phyloP scores from a whole-genome alignment of 768 basidiomycete species.

The Pleurotus djamor region DNA sequence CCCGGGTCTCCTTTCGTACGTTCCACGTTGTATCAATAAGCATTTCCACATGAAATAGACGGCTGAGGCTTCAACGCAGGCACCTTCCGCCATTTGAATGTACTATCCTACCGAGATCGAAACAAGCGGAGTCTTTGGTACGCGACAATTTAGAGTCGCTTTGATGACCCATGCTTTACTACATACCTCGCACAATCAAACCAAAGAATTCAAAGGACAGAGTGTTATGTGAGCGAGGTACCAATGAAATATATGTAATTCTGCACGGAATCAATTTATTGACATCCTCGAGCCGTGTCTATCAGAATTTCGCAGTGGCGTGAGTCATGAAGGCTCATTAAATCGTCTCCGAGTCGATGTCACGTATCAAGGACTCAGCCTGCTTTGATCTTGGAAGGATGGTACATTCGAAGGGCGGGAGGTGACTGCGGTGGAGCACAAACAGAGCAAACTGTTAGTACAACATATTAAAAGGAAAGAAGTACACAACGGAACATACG shows the following conservation, averaged over 20 bases:
- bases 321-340: background rate
- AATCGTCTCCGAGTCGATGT: background rate
- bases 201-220: no score
- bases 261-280: no score
- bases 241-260: no score
- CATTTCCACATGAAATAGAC: no score
- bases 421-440: slow-evolving; percentile 12
- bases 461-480: background rate
- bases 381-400: slow-evolving; percentile 22
- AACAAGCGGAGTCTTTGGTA: no score
- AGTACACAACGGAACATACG: background rate
- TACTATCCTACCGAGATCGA: background rate
- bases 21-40: background rate
- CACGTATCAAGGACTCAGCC: slow-evolving; percentile 13
- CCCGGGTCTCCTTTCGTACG: background rate
- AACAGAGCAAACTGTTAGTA: background rate
- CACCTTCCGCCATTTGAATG: background rate
- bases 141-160: no score
- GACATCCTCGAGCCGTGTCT: background rate
- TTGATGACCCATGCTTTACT: no score
- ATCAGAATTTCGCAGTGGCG: background rate
- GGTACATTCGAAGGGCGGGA: slow-evolving; percentile 21
- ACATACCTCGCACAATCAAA: no score
- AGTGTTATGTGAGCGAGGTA: no score
- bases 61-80: background rate